Evolutionary conservation across 805 yeast species (phyloP).

Genomic region (Wickerhamomyces alni): DNA sequence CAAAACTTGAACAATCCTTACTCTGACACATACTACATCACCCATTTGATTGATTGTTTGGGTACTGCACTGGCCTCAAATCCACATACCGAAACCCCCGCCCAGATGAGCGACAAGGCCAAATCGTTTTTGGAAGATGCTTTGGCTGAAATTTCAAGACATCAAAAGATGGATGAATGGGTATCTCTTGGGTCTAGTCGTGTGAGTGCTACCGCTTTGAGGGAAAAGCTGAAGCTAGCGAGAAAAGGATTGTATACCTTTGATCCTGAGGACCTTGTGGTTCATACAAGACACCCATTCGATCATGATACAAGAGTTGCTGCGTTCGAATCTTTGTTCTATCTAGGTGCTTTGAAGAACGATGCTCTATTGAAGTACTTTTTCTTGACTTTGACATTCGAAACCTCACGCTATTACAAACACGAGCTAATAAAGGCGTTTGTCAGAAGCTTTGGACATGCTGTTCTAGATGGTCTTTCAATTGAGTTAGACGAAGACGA

Average conservation of each 20-base stretch:
- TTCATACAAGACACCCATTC: conserved; percentile 42
- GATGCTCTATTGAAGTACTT: conserved; percentile 53
- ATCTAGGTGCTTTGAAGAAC: conserved; percentile 75
- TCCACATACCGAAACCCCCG: conserved; percentile 9
- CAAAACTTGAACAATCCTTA: conserved; percentile 78
- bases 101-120: conserved; percentile 22
- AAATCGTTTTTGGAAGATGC: conserved; percentile 39
- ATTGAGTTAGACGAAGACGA: conserved; percentile 63
- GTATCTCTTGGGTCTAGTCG: conserved; percentile 63
- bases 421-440: conserved; percentile 43
- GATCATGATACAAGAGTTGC: conserved; percentile 50
- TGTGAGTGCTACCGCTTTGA: conserved; percentile 50
- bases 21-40: conserved; percentile 64
- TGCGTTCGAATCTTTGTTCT: conserved; percentile 65
- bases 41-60: conserved; percentile 50
- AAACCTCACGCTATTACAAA: conserved; percentile 47
- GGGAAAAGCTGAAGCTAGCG: conserved; percentile 55
- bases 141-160: conserved; percentile 63
- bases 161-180: conserved; percentile 80
- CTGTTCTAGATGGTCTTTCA: conserved; percentile 60
- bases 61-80: conserved; percentile 33
- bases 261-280: conserved; percentile 48
- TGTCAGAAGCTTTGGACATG: conserved; percentile 48
- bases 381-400: conserved; percentile 51
- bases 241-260: conserved; percentile 46